Evolutionary conservation across 108 stramenopile species (phyloP), one percentile per base, ranked within the genome.

Genomic region (Nitzschia sp.): DNA sequence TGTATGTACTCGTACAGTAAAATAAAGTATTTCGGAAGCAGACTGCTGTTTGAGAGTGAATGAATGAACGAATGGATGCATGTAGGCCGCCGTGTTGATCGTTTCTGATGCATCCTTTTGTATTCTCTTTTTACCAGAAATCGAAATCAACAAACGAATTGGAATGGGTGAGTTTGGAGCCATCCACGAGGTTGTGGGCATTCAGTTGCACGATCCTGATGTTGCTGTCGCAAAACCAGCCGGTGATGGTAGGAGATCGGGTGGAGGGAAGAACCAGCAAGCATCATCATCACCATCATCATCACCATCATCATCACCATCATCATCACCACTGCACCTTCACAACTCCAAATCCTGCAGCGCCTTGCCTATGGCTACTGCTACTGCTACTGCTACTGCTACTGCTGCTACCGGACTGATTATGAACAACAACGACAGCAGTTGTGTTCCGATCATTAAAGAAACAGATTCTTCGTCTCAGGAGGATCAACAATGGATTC

Each of bases 101-200:
- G 6, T 41, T 41, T 41, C 38, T 41, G 6, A 13, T 9, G 38
- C 13, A 41, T 41, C 13, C 38, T 41, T 13, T 9, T 41, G 38
- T 13, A 9, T 9, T 6, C 57, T 34, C 1, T 1, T 2, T 11
- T 30, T 26, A 31, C 34, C 13, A 41, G 73, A 75, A 50, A 19
- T 75, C 13, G 53, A 58, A 45, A 16, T 75, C 2, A 65, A 62
- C 30, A 61, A 50, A 45, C 59, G 53, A 19, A 53, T 75, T 30
- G 73, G 73, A 19, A 75, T 75, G 73, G 73, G 73, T 17, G 73
- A 75, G 47, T 75, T 75, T 62, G 73, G 73, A 19, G 27, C 38
- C 16, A 53, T 75, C 17, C 8, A 54, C 2, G 57, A 55, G 50
- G 73, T 75, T 1, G 29, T 34, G 45, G 30, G 35, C 13, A 75